Conservation (phyloP, 2,329 filamentous ascomycete genomes). For the Exophiala aquamarina region DNA sequence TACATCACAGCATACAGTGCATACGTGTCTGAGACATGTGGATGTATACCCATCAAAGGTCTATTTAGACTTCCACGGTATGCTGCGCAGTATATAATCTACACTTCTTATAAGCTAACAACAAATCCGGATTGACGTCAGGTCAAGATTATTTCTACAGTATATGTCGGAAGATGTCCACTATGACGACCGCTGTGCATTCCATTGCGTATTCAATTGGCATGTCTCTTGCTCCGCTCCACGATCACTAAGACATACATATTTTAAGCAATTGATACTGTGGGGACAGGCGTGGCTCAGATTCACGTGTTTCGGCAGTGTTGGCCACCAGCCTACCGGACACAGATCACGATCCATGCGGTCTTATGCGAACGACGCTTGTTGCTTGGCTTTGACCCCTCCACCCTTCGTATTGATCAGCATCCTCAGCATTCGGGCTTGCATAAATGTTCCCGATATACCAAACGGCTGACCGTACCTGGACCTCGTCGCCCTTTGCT, state of each 20-base stretch:
- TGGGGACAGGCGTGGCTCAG: neutral
- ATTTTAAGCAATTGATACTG: neutral
- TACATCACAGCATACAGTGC: no score
- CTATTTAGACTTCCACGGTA: no score
- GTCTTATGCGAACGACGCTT: neutral
- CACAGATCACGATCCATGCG: neutral
- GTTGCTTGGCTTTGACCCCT: neutral
- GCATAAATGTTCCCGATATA: neutral
- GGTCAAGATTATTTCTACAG: neutral
- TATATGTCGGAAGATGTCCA: neutral
- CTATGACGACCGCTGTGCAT: neutral
- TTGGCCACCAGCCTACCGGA: neutral
- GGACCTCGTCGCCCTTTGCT: no score
- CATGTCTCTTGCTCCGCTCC: neutral
- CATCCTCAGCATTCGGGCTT: neutral
- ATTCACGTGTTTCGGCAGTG: neutral
- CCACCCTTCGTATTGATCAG: neutral
- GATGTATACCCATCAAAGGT: no score
- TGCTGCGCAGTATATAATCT: neutral
- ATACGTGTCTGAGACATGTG: no score
- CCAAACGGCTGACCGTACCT: no score
- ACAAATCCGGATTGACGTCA: neutral
- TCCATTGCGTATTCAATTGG: neutral
- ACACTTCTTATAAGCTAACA: conserved; percentile 1
- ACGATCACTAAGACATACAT: neutral